Conservation (phyloP, 805 yeast species). For the Candida wancherniae region DNA sequence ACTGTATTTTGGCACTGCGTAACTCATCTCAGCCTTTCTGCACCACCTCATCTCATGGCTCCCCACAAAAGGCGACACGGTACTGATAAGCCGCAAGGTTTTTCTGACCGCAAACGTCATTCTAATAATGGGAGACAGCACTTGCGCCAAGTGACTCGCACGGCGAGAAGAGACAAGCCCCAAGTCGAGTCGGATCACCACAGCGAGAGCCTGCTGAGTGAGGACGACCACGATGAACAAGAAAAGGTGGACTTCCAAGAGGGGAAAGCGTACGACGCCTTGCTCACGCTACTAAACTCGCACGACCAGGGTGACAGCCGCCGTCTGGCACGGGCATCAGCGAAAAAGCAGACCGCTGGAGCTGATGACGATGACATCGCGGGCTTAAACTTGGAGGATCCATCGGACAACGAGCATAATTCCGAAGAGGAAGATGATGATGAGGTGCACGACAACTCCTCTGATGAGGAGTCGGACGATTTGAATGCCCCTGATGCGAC, state of each 20-base stretch:
- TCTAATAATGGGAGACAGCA: constrained; percentile 56
- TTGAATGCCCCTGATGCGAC: constrained; percentile 1
- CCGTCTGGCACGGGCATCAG: constrained; percentile 3
- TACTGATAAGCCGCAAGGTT: background rate
- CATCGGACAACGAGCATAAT: constrained; percentile 16
- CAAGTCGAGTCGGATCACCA: constrained; percentile 16
- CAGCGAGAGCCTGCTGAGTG: constrained; percentile 12
- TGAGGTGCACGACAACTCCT: constrained; percentile 8
- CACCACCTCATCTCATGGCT: constrained; percentile 3
- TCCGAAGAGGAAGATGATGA: constrained; percentile 16
- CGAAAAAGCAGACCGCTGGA: constrained; percentile 6
- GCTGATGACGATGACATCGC: constrained; percentile 19
- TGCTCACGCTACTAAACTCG: constrained; percentile 56
- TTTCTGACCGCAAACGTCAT: constrained; percentile 5
- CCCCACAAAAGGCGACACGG: constrained; percentile 2
- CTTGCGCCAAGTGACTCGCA: constrained; percentile 55
- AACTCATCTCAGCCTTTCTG: constrained; percentile 6
- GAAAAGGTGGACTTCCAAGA: constrained; percentile 17
- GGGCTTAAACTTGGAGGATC: constrained; percentile 25
- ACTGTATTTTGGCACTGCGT: background rate
- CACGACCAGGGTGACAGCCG: too few relatives aligned
- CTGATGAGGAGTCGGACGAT: constrained; percentile 11
- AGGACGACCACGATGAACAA: constrained; percentile 16
- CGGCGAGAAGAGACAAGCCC: constrained; percentile 36
- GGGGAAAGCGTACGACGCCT: constrained; percentile 59